Conservation (phyloP, 768 basidiomycete species). For the Saitozyma sp. region DNA sequence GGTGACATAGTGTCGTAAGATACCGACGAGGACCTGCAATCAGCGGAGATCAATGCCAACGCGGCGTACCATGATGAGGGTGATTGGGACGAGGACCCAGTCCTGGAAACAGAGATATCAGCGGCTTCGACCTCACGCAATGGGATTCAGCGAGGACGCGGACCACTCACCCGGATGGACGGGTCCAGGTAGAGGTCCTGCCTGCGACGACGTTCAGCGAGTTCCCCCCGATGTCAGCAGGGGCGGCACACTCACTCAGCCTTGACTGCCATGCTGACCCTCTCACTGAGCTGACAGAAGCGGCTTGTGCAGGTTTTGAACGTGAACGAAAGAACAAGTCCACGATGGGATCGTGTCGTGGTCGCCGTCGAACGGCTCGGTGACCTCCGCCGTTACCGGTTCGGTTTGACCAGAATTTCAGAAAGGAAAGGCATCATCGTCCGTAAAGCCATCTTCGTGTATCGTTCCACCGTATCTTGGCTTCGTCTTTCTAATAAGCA, state of each 20-base stretch:
- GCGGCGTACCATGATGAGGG: slow-evolving; percentile 79
- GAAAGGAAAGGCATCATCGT: too few relatives aligned
- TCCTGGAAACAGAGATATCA: slow-evolving; percentile 33
- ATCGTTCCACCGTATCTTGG: not conserved
- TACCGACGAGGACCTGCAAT: slow-evolving; percentile 82
- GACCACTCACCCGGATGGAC: slow-evolving; percentile 69
- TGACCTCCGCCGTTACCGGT: too few relatives aligned
- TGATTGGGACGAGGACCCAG: slow-evolving; percentile 85
- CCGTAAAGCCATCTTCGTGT: too few relatives aligned
- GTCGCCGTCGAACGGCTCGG: too few relatives aligned
- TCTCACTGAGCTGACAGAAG: not conserved
- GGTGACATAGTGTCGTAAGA: slow-evolving; percentile 89
- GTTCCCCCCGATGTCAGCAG: not conserved
- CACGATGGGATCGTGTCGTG: too few relatives aligned
- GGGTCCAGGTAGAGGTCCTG: slow-evolving; percentile 79
- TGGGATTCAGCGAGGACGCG: slow-evolving; percentile 58
- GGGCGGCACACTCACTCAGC: slow-evolving; percentile 28
- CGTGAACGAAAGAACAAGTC: too few relatives aligned
- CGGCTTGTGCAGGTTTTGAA: not conserved
- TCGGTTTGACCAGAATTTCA: too few relatives aligned
- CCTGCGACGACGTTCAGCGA: slow-evolving; percentile 20
- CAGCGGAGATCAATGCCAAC: not conserved
- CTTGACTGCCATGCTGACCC: slow-evolving; percentile 27
- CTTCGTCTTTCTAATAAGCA: not conserved
- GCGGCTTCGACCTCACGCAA: not conserved